phyloP scores from a whole-genome alignment of 2,329 filamentous ascomycete species.

The Claviceps quebecensis region DNA sequence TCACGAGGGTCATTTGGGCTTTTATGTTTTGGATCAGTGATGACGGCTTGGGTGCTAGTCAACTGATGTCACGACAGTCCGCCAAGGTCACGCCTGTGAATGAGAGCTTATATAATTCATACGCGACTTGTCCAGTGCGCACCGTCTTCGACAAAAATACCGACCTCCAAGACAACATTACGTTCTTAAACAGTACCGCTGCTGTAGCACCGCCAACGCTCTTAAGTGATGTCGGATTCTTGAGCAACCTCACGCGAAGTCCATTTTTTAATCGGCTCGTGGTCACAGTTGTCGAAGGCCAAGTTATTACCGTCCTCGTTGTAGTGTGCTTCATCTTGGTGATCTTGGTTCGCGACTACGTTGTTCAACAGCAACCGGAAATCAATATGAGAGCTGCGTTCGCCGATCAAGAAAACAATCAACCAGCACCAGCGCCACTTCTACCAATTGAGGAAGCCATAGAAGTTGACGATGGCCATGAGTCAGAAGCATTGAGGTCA shows the following conservation, averaged over 20 bases:
- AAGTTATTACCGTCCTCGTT: conserved; percentile 82
- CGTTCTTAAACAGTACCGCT: conserved; percentile 6
- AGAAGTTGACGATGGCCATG: conserved; percentile 8
- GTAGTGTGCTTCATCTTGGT: conserved; percentile 94
- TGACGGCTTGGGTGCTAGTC: conserved; percentile 39
- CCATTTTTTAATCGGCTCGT: conserved; percentile 62
- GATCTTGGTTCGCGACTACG: conserved; percentile 92
- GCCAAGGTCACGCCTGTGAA: background rate
- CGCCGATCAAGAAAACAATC: conserved; percentile 28
- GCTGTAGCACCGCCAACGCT: conserved; percentile 23
- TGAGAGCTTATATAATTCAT: background rate
- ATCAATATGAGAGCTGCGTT: conserved; percentile 66
- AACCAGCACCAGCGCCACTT: conserved; percentile 6
- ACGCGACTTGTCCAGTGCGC: conserved; percentile 1
- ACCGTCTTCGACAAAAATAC: conserved; percentile 7
- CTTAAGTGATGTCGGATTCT: conserved; percentile 41
- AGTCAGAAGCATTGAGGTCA: conserved; percentile 16
- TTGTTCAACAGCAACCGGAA: conserved; percentile 92
- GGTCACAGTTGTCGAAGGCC: conserved; percentile 77
- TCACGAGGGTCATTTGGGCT: conserved; percentile 85
- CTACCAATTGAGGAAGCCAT: conserved; percentile 9
- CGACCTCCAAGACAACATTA: conserved; percentile 7
- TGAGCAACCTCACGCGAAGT: conserved; percentile 52
- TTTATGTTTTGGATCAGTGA: conserved; percentile 92
- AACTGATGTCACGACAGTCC: conserved; percentile 6